These are phyloP conservation scores for Corchorus olitorius DNA, from an alignment of 345 rosid species.

Conservation along the genomic window DNA sequence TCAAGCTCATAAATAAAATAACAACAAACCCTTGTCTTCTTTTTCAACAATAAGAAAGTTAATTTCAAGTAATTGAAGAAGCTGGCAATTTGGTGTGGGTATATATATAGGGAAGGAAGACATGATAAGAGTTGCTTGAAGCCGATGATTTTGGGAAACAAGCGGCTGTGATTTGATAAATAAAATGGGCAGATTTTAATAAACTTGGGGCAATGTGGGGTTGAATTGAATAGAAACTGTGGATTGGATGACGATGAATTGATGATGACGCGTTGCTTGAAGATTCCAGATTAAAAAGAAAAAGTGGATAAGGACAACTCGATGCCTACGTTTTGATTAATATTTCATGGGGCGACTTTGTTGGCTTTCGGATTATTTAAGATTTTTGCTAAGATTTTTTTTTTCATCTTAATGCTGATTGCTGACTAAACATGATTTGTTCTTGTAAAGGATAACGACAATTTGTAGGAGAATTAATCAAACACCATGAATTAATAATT, in stretches of 20 bases:
- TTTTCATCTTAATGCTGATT: neutral
- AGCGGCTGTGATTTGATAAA: conserved; percentile 6
- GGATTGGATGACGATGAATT: neutral
- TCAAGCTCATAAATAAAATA: conserved; percentile 30
- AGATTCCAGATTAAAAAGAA: conserved; percentile 23
- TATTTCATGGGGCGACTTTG: neutral
- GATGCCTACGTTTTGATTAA: neutral
- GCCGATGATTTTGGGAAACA: conserved; percentile 4
- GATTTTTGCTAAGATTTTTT: neutral
- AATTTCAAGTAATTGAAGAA: neutral
- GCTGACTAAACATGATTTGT: neutral
- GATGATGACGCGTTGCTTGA: conserved; percentile 29
- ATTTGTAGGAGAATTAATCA: neutral
- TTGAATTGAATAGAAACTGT: neutral
- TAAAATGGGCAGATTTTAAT: neutral
- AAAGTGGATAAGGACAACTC: conserved; percentile 37
- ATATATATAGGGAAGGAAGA: conserved; percentile 12
- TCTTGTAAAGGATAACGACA: neutral
- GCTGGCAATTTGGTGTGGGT: neutral
- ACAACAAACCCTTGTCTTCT: neutral
- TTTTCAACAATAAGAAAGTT: no score
- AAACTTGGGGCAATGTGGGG: conserved; percentile 13
- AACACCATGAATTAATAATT: no score
- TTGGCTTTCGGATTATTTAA: conserved; percentile 3
- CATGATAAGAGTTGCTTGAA: no score